Evolutionary conservation across 768 basidiomycete genomes (phyloP).

Genomic region (Vishniacozyma victoriae): DNA sequence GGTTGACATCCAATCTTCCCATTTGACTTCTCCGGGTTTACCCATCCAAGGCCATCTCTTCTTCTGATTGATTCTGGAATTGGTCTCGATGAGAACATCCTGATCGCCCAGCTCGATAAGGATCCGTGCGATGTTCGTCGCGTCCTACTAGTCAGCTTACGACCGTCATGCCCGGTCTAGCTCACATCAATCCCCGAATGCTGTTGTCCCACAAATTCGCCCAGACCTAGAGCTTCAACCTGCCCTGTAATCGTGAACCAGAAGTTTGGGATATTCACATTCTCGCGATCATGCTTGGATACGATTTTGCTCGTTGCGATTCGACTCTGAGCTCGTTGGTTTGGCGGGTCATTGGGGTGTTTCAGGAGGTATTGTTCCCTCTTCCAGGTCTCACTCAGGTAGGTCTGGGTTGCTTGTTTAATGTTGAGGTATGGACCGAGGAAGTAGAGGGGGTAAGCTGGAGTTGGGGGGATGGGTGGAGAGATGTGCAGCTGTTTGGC

Average conservation of each 20-base stretch:
- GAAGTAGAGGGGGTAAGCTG: slow-evolving; percentile 34
- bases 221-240: slow-evolving; percentile 63
- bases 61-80: slow-evolving; percentile 45
- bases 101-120: slow-evolving; percentile 68
- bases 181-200: slow-evolving; percentile 89
- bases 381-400: slow-evolving; percentile 30
- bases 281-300: slow-evolving; percentile 14
- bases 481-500: slow-evolving; percentile 46
- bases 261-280: slow-evolving; percentile 10
- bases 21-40: slow-evolving; percentile 33
- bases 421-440: slow-evolving; percentile 41
- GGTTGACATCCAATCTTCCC: slow-evolving; percentile 29
- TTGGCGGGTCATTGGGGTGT: slow-evolving; percentile 14
- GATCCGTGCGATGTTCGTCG: slow-evolving; percentile 80
- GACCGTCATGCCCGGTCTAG: slow-evolving; percentile 19
- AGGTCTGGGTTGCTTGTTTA: slow-evolving; percentile 41
- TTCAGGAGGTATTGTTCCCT: slow-evolving; percentile 14
- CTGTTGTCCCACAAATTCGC: slow-evolving; percentile 70
- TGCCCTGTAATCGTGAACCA: slow-evolving; percentile 65
- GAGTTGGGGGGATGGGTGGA: slow-evolving; percentile 32
- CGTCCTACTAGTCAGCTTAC: slow-evolving; percentile 57
- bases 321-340: slow-evolving; percentile 7
- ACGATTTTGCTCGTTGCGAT: slow-evolving; percentile 17
- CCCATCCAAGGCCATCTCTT: slow-evolving; percentile 45
- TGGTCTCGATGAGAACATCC: slow-evolving; percentile 65